phyloP scores from a whole-genome alignment of 208 protist genomes.

The Porcisia hertigi region DNA sequence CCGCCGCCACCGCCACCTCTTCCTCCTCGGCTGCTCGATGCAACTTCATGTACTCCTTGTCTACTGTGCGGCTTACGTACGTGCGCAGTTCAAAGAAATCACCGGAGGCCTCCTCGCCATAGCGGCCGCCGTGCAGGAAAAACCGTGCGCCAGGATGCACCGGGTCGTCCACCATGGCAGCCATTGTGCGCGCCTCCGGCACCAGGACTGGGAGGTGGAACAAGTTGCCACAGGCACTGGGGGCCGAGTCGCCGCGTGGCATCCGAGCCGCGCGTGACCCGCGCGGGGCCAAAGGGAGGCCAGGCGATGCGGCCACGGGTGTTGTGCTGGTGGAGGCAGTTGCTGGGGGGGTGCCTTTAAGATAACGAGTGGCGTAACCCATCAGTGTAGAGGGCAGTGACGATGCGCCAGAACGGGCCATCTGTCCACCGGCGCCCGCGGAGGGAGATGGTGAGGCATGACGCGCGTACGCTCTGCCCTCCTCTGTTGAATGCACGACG shows the following conservation, averaged over 20 bases:
- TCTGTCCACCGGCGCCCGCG: neutral
- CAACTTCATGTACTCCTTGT: slow-evolving; percentile 31
- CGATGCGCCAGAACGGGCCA: neutral
- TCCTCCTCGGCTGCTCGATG: slow-evolving; percentile 11
- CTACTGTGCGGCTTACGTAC: slow-evolving; percentile 8
- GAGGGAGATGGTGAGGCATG: slow-evolving; percentile 5
- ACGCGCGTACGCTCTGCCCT: slow-evolving; percentile 18
- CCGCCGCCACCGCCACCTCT: no score
- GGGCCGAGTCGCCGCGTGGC: neutral
- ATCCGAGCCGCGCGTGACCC: slow-evolving; percentile 1
- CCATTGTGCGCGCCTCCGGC: slow-evolving; percentile 65
- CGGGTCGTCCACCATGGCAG: slow-evolving; percentile 49
- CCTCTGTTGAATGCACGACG: slow-evolving; percentile 17
- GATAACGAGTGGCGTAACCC: slow-evolving; percentile 19
- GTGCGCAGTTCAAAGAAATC: slow-evolving; percentile 60
- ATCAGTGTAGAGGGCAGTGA: slow-evolving; percentile 18
- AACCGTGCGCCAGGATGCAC: slow-evolving; percentile 39
- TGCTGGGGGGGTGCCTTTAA: neutral
- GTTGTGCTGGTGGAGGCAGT: neutral
- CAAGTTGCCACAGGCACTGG: neutral
- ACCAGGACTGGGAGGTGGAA: slow-evolving; percentile 34
- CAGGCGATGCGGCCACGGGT: neutral
- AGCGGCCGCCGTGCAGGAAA: slow-evolving; percentile 62
- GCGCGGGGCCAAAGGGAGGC: slow-evolving; percentile 14
- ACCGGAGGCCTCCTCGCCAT: slow-evolving; percentile 44